Evolutionary conservation across 164 flowering plant genomes (phyloP).

Genomic region (Macadamia integrifolia): DNA sequence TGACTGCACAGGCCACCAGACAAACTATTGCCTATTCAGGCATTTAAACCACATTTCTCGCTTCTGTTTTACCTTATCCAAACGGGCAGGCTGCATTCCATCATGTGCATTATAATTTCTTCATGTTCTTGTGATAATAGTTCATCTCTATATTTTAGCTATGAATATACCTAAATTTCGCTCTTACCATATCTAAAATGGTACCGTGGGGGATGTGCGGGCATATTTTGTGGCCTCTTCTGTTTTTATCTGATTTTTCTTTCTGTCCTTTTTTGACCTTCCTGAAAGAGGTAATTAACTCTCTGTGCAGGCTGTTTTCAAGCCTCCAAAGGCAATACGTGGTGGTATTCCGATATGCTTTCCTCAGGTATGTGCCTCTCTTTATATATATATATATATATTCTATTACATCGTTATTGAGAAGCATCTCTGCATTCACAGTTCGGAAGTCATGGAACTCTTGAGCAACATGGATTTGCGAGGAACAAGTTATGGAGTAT

Average conservation of each 20-base stretch:
- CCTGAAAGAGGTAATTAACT: background rate
- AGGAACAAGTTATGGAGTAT: slow-evolving; percentile 83
- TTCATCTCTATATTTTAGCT: no score
- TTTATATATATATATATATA: background rate
- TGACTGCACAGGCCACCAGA: no score
- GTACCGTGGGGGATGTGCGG: no score
- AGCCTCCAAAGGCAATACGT: slow-evolving; percentile 90
- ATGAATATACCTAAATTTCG: no score
- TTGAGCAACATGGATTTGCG: slow-evolving; percentile 92
- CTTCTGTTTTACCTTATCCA: no score
- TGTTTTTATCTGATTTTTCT: background rate
- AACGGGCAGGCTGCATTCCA: no score
- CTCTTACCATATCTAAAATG: no score
- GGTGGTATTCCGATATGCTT: slow-evolving; percentile 98
- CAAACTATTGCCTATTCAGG: no score
- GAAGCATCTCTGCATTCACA: slow-evolving; percentile 29
- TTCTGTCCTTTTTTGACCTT: background rate
- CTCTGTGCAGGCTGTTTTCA: slow-evolving; percentile 55
- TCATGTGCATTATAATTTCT: no score
- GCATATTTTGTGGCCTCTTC: no score
- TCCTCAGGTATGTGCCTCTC: slow-evolving; percentile 65
- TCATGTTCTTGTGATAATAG: no score
- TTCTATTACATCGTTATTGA: slow-evolving; percentile 1
- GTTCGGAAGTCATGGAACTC: slow-evolving; percentile 66
- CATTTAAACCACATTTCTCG: no score